Percentiles rank a stretch among this genome's conserved stretches.
phyloP scores from a whole-genome alignment of 441 rosid species.

The Erodium chrysanthum region DNA sequence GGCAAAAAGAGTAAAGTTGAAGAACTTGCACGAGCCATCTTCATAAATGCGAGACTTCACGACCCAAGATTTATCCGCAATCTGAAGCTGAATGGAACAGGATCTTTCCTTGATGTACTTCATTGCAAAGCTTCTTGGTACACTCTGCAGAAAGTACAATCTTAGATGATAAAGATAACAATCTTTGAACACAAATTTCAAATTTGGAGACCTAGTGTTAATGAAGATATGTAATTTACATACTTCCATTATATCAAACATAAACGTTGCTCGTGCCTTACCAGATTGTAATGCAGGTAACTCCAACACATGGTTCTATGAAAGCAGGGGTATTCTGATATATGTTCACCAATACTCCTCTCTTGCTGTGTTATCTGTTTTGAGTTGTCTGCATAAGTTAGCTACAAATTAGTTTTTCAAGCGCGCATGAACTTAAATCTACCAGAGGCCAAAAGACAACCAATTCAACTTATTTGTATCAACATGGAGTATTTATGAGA shows the following conservation, averaged over 20 bases:
- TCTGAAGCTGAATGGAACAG: background rate
- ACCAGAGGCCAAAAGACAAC: background rate
- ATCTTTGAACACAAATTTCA: background rate
- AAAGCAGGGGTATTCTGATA: background rate
- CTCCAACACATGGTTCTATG: background rate
- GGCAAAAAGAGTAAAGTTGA: background rate
- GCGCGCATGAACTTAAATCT: too few relatives aligned
- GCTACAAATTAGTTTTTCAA: background rate
- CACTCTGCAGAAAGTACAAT: background rate
- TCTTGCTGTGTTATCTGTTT: background rate
- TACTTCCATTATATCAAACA: too few relatives aligned
- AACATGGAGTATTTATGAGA: background rate
- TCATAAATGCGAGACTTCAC: background rate
- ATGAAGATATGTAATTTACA: background rate
- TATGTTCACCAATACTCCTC: background rate
- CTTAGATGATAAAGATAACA: background rate
- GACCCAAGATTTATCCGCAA: background rate
- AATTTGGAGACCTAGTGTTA: background rate
- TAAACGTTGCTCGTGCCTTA: background rate
- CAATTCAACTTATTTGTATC: background rate
- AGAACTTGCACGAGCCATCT: slow-evolving; percentile 1
- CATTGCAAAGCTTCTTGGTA: background rate
- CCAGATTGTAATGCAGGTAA: background rate
- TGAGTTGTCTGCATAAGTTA: background rate
- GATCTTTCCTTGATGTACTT: background rate